Evolutionary conservation across 176 grass and related monocot species (phyloP).

Genomic region (Phragmites australis): DNA sequence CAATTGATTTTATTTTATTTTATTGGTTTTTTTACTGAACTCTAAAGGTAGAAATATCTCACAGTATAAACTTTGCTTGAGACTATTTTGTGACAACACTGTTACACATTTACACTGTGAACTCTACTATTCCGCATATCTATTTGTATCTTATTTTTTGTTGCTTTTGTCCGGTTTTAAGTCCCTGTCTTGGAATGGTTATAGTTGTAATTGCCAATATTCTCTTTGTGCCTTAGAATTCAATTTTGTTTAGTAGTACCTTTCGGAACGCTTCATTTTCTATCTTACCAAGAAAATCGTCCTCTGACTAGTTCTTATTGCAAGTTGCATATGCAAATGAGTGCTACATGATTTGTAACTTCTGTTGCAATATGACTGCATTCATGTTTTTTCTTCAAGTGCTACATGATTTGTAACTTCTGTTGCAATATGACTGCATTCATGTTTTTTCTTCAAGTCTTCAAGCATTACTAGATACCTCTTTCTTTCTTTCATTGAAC

Average conservation of each 20-base stretch:
- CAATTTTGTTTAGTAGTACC: background rate
- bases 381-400: too few species aligned
- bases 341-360: background rate
- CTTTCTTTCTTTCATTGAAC: background rate
- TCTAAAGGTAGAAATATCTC: background rate
- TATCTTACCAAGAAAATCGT: background rate
- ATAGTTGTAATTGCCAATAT: background rate
- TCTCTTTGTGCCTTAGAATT: background rate
- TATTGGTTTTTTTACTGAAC: background rate
- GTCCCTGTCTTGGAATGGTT: background rate
- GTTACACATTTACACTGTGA: background rate
- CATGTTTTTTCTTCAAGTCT: background rate
- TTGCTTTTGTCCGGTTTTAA: background rate
- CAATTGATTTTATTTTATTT: too few species aligned
- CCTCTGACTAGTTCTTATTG: background rate
- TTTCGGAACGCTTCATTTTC: background rate
- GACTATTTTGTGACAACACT: background rate
- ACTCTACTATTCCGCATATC: background rate
- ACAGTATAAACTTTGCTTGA: too few species aligned
- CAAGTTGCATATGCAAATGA: background rate
- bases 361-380: background rate
- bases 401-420: too few species aligned
- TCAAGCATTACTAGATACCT: background rate
- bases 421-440: too few species aligned
- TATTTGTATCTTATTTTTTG: background rate